Evolutionary conservation across 2,329 filamentous ascomycete genomes (phyloP), one percentile per base, ranked within the genome.

Genomic region (Aspergillus hiratsukae): DNA sequence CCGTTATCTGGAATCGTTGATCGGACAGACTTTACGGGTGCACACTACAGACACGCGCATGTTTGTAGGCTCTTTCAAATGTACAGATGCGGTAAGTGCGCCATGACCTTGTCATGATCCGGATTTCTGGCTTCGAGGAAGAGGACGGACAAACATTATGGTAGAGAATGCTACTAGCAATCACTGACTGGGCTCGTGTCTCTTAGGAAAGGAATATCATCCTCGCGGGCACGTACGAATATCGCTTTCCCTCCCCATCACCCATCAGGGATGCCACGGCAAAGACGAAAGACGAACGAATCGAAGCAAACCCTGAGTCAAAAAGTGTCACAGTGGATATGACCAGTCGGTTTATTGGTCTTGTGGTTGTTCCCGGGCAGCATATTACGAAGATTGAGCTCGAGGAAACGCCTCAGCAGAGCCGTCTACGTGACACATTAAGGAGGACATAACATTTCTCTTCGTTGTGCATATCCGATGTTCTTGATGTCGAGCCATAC

Each of bases 61-160:
- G 72, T 99, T 97, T 73, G 85, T 91, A 54, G 94, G 94, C 21
- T 82, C 86, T 61, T 89, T 99, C 76, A 97, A 95, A 75, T 99
- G 94, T 78, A 97, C 92, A 29, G 94, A 99, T 78, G 86, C 88
- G 58, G 91, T 95, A 77, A 51, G 83, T 80, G 50, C 43, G 51
- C 41, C 50, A 52, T 48, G 50, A 37, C 28, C 53, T 48, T 48
- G 46, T 56, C 35, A 27, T 31, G 19, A 21, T 19, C 29, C 40
- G 55, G 31, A 17, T 37, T 3, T 14, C 31, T 7, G 31, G 5
- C 17, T 5, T 37, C 17, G 31, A 37, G 7, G 31, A 11, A 37
- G 14, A 37, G 31, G 31, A 14, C 14, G 14, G 31, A 17, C 31
- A 37, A 37, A 37, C 17, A 17, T 37, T 37, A 37, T 29, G 3